phyloP scores from a whole-genome alignment of 441 rosid genomes.

The Gossypium davidsonii region DNA sequence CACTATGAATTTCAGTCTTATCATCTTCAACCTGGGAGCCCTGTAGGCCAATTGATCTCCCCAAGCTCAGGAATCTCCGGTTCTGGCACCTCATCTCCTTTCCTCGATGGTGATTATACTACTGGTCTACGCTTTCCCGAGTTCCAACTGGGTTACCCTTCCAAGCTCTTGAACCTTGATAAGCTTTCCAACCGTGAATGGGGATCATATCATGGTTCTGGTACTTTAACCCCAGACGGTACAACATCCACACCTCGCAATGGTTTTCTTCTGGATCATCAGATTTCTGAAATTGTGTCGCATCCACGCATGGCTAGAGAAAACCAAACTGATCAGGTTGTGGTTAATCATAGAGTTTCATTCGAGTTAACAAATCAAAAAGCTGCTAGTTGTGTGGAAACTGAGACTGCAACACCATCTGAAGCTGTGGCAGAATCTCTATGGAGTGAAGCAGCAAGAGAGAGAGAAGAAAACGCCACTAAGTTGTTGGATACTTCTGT shows the following conservation, averaged over 20 bases:
- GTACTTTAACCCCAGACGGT: slow-evolving; percentile 47
- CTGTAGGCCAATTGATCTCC: slow-evolving; percentile 77
- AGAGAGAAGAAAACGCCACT: slow-evolving; percentile 17
- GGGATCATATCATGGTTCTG: slow-evolving; percentile 41
- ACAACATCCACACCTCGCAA: slow-evolving; percentile 31
- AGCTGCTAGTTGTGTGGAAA: slow-evolving; percentile 37
- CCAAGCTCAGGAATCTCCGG: slow-evolving; percentile 85
- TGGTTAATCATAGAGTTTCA: slow-evolving; percentile 36
- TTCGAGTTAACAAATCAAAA: slow-evolving; percentile 46
- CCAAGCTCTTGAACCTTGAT: slow-evolving; percentile 60
- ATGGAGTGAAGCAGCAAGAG: slow-evolving; percentile 18
- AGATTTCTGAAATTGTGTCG: slow-evolving; percentile 24
- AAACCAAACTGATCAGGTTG: slow-evolving; percentile 20
- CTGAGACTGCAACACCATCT: slow-evolving; percentile 35
- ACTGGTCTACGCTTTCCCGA: slow-evolving; percentile 41
- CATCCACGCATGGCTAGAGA: slow-evolving; percentile 18
- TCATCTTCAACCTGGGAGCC: slow-evolving; percentile 91
- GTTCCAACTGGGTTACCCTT: slow-evolving; percentile 51
- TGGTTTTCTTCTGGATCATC: slow-evolving; percentile 28
- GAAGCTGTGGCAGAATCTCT: slow-evolving; percentile 20
- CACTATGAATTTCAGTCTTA: slow-evolving; percentile 73
- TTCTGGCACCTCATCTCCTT: slow-evolving; percentile 89
- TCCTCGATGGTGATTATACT: slow-evolving; percentile 55
- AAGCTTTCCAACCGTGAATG: slow-evolving; percentile 33
- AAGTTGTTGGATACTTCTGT: slow-evolving; percentile 11